Evolutionary conservation across 176 grass and related monocot species (phyloP).

Genomic region (Musa schizocarpa): DNA sequence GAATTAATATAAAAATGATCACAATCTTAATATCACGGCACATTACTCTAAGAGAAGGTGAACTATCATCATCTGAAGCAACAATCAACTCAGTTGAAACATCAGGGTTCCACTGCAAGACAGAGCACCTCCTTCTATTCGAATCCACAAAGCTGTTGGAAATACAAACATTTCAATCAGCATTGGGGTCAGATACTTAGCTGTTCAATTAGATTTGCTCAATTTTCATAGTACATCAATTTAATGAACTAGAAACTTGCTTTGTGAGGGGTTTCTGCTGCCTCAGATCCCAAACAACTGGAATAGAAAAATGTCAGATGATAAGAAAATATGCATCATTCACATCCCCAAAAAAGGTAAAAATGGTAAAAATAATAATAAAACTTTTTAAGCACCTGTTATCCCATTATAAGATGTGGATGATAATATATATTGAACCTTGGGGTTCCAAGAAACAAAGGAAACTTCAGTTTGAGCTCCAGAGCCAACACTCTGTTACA

Average conservation of each 20-base stretch:
- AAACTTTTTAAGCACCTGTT: slow-evolving; percentile 40
- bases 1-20: neutral
- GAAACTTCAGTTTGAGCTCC: slow-evolving; percentile 77
- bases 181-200: too few relatives aligned
- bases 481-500: slow-evolving; percentile 65
- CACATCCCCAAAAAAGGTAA: neutral
- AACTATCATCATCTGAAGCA: slow-evolving; percentile 92
- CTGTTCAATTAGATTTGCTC: too few relatives aligned
- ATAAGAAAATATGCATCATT: slow-evolving; percentile 24
- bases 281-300: slow-evolving; percentile 99
- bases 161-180: slow-evolving; percentile 9
- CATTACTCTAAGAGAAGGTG: slow-evolving; percentile 86
- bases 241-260: slow-evolving; percentile 29
- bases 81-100: slow-evolving; percentile 84
- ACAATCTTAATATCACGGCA: neutral
- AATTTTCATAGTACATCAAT: neutral
- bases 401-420: slow-evolving; percentile 89
- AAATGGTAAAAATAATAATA: neutral
- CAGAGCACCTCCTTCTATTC: slow-evolving; percentile 77
- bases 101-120: slow-evolving; percentile 97
- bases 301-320: slow-evolving; percentile 13
- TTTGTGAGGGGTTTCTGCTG: slow-evolving; percentile 75
- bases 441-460: slow-evolving; percentile 93
- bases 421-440: slow-evolving; percentile 86
- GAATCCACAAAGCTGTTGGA: slow-evolving; percentile 83